Evolutionary conservation across 441 rosid species (phyloP).

Genomic region (Gossypium davidsonii): DNA sequence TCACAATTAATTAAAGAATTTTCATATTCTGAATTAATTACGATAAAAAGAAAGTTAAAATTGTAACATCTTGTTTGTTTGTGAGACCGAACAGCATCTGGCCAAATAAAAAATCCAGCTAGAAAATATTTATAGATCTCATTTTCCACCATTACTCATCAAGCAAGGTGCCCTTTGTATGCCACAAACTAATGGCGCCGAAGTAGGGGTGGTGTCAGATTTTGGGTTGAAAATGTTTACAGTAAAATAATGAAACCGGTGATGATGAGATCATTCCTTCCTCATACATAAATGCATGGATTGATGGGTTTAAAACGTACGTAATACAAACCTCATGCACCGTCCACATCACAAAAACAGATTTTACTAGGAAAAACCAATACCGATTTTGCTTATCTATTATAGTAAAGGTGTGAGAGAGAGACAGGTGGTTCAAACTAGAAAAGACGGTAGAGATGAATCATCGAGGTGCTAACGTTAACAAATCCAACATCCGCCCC

Average conservation of each 20-base stretch:
- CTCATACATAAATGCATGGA: neutral
- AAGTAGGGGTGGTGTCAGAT: neutral
- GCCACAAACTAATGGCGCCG: neutral
- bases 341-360: neutral
- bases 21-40: too few species aligned
- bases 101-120: neutral
- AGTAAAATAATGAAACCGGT: neutral
- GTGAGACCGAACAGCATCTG: neutral
- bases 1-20: too few species aligned
- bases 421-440: neutral
- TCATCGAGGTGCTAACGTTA: neutral
- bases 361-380: neutral
- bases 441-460: neutral
- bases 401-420: too few species aligned
- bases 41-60: too few species aligned
- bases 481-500: neutral
- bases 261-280: neutral
- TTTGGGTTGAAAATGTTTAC: neutral
- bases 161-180: neutral
- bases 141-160: neutral
- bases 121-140: neutral
- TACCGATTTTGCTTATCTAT: neutral
- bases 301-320: too few species aligned
- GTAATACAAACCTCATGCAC: neutral
- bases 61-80: neutral